A percentile compares a stretch with the other conserved stretches of the same genome.
Conservation (phyloP, 2,329 filamentous ascomycete genomes). For the Aspergillus tanneri region DNA sequence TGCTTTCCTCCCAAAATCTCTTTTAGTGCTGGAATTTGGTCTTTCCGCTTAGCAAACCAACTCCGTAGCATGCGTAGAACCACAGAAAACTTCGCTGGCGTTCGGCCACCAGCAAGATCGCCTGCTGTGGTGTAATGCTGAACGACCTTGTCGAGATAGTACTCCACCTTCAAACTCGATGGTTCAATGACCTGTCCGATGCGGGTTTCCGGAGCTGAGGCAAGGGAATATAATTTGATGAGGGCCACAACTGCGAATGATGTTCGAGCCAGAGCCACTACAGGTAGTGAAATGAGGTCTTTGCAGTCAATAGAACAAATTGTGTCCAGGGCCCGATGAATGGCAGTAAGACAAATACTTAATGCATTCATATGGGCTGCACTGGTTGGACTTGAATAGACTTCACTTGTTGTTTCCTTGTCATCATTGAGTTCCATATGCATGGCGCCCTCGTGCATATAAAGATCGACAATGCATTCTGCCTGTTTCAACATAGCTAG, state of each 20-base stretch:
- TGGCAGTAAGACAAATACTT: slow-evolving; percentile 64
- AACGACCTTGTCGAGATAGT: slow-evolving; percentile 69
- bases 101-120: slow-evolving; percentile 62
- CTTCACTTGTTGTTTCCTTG: slow-evolving; percentile 19
- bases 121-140: slow-evolving; percentile 66
- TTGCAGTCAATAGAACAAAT: slow-evolving; percentile 62
- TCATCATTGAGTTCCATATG: slow-evolving; percentile 61
- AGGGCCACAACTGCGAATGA: slow-evolving; percentile 70
- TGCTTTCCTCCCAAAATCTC: slow-evolving; percentile 23
- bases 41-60: slow-evolving; percentile 61
- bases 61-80: slow-evolving; percentile 68
- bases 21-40: slow-evolving; percentile 27
- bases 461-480: slow-evolving; percentile 66
- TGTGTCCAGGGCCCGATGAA: slow-evolving; percentile 65
- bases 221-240: slow-evolving; percentile 71
- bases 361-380: slow-evolving; percentile 66
- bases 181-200: slow-evolving; percentile 69
- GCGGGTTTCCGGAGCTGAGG: slow-evolving; percentile 62
- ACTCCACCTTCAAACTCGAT: slow-evolving; percentile 63
- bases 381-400: slow-evolving; percentile 42
- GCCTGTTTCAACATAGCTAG: slow-evolving; percentile 63
- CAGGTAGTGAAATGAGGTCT: slow-evolving; percentile 64
- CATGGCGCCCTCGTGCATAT: slow-evolving; percentile 74
- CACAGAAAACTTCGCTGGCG: slow-evolving; percentile 68
- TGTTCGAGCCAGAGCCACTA: slow-evolving; percentile 69